These are phyloP conservation scores for Pyrenophora seminiperda DNA, from an alignment of 2,329 filamentous ascomycete genomes.

Conservation along the genomic window DNA sequence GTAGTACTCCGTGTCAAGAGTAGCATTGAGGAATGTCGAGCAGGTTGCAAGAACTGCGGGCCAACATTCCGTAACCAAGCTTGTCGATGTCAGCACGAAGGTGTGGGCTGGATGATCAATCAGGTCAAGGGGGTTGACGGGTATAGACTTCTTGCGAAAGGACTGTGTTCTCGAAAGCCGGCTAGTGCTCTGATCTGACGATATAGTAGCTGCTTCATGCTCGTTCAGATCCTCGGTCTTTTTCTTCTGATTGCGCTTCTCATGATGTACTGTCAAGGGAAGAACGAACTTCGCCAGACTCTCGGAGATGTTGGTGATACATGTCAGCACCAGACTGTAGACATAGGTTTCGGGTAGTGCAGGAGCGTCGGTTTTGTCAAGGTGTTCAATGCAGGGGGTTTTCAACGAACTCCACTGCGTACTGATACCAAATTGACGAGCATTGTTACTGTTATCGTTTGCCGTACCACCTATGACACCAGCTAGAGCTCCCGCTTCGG, in stretches of 20 bases:
- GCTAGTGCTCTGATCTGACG: conserved; percentile 26
- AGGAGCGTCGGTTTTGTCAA: conserved; percentile 89
- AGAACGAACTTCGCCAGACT: conserved; percentile 91
- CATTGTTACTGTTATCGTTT: conserved; percentile 62
- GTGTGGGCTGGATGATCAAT: conserved; percentile 72
- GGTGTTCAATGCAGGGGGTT: conserved; percentile 87
- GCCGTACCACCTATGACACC: conserved; percentile 80
- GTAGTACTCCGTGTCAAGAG: conserved; percentile 92
- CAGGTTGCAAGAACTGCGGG: conserved; percentile 92
- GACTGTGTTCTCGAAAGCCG: conserved; percentile 67
- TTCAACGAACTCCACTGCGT: conserved; percentile 88
- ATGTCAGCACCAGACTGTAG: conserved; percentile 85
- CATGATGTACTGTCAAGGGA: conserved; percentile 83
- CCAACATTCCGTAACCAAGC: conserved; percentile 91
- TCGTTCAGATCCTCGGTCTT: conserved; percentile 44
- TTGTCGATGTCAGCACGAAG: conserved; percentile 77
- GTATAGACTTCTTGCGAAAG: conserved; percentile 75
- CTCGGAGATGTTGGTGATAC: conserved; percentile 88
- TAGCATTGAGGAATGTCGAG: conserved; percentile 91
- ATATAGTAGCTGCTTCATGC: conserved; percentile 29
- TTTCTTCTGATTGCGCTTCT: conserved; percentile 56
- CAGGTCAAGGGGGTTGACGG: conserved; percentile 80
- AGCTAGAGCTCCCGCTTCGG: conserved; percentile 85
- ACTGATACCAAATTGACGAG: conserved; percentile 78
- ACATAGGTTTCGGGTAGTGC: conserved; percentile 88